Evolutionary conservation across 192 early-diverging fungal genomes (phyloP).

Genomic region (Funneliformis mosseae): DNA sequence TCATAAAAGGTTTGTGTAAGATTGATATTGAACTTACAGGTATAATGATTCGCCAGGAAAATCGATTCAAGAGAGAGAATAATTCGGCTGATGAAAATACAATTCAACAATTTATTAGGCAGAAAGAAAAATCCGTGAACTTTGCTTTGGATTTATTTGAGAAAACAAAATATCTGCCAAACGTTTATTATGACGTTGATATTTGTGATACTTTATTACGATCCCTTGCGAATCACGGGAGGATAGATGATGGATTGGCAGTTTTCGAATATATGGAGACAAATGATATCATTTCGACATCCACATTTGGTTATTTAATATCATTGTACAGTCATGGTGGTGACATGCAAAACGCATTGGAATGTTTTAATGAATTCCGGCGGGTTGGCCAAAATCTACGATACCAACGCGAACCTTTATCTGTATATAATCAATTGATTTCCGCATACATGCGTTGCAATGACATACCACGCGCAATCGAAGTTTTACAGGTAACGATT

Average conservation of each 20-base stretch:
- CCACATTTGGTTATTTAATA: slow-evolving; percentile 24
- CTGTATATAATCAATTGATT: slow-evolving; percentile 22
- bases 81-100: background rate
- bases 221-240: background rate
- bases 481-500: slow-evolving; percentile 14
- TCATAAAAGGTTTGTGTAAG: slow-evolving; percentile 12
- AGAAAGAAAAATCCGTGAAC: slow-evolving; percentile 1
- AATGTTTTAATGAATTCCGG: slow-evolving; percentile 26
- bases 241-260: slow-evolving; percentile 2
- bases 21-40: slow-evolving; percentile 9
- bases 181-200: slow-evolving; percentile 10
- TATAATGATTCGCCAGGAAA: background rate
- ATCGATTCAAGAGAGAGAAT: background rate
- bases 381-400: background rate
- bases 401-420: background rate
- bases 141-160: slow-evolving; percentile 6
- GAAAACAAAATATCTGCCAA: background rate
- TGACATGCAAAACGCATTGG: slow-evolving; percentile 18
- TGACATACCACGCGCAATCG: slow-evolving; percentile 2
- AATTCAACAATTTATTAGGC: background rate
- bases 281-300: background rate
- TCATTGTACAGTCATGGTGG: slow-evolving; percentile 13
- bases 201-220: slow-evolving; percentile 22
- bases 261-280: slow-evolving; percentile 24
- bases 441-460: slow-evolving; percentile 10